phyloP scores from a whole-genome alignment of 495 filamentous ascomycete species.

The Schizothecium vesticola region DNA sequence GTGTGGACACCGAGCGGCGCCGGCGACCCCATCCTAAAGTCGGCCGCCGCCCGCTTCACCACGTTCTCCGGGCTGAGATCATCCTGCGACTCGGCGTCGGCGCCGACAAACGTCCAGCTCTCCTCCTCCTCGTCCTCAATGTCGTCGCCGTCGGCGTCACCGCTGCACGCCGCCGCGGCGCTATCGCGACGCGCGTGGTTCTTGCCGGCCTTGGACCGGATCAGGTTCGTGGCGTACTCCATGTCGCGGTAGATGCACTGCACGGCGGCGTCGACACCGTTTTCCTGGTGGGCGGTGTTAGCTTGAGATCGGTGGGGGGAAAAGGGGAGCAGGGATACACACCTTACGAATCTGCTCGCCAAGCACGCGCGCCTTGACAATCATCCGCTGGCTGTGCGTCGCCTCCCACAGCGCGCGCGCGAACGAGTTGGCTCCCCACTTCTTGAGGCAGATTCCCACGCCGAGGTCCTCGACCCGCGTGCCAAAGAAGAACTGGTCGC shows the following conservation, averaged over 20 bases:
- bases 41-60: slow-evolving; percentile 12
- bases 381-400: slow-evolving; percentile 82
- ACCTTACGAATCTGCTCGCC: slow-evolving; percentile 85
- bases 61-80: slow-evolving; percentile 16
- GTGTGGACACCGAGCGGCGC: background rate
- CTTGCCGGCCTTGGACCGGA: slow-evolving; percentile 54
- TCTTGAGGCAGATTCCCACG: slow-evolving; percentile 85
- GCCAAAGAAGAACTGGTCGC: slow-evolving; percentile 96
- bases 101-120: slow-evolving; percentile 47
- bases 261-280: slow-evolving; percentile 83
- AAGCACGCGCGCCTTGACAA: slow-evolving; percentile 71
- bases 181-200: slow-evolving; percentile 45
- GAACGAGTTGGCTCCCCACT: slow-evolving; percentile 77
- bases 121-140: slow-evolving; percentile 40
- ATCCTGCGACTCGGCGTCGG: slow-evolving; percentile 26
- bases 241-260: slow-evolving; percentile 92
- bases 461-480: slow-evolving; percentile 84
- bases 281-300: slow-evolving; percentile 52
- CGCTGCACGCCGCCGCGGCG: slow-evolving; percentile 11
- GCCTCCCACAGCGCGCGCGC: slow-evolving; percentile 87
- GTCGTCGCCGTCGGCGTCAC: slow-evolving; percentile 15
- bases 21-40: background rate
- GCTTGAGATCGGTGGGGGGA: too few species aligned
- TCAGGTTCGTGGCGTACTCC: slow-evolving; percentile 87
- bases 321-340: background rate